phyloP scores from a whole-genome alignment of 441 rosid genomes.

The Corymbia citriodora region DNA sequence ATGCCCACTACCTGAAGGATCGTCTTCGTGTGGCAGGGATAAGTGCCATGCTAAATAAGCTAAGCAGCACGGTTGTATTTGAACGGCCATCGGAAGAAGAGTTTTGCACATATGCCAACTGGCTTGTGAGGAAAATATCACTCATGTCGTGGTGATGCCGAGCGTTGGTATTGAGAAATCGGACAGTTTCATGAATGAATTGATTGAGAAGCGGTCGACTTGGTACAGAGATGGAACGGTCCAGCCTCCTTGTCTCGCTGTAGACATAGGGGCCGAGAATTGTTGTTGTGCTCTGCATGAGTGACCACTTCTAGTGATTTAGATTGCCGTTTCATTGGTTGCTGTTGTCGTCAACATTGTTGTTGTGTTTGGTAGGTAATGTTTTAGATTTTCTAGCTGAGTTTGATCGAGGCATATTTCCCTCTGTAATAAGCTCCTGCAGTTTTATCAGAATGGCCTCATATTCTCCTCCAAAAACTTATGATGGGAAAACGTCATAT shows the following conservation, averaged over 20 bases:
- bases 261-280: conserved; percentile 53
- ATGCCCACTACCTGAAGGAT: too few relatives aligned
- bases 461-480: not conserved
- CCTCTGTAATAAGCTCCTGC: not conserved
- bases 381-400: not conserved
- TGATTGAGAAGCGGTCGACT: conserved; percentile 36
- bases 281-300: conserved; percentile 60
- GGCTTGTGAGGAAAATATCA: conserved; percentile 81
- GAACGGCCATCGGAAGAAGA: conserved; percentile 83
- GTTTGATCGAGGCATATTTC: not conserved
- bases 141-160: conserved; percentile 94
- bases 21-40: too few relatives aligned
- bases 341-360: too few relatives aligned
- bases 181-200: conserved; percentile 56
- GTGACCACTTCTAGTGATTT: conserved; percentile 6
- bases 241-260: conserved; percentile 55
- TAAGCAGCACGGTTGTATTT: conserved; percentile 89
- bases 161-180: conserved; percentile 64
- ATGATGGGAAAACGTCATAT: not conserved
- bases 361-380: not conserved
- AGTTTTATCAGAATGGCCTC: not conserved
- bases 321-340: not conserved
- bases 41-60: conserved; percentile 87
- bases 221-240: conserved; percentile 54
- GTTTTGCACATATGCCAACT: conserved; percentile 86